These are phyloP conservation scores for Talaromyces sp. DNA, from an alignment of 2,329 filamentous ascomycete genomes.

Conservation along the genomic window DNA sequence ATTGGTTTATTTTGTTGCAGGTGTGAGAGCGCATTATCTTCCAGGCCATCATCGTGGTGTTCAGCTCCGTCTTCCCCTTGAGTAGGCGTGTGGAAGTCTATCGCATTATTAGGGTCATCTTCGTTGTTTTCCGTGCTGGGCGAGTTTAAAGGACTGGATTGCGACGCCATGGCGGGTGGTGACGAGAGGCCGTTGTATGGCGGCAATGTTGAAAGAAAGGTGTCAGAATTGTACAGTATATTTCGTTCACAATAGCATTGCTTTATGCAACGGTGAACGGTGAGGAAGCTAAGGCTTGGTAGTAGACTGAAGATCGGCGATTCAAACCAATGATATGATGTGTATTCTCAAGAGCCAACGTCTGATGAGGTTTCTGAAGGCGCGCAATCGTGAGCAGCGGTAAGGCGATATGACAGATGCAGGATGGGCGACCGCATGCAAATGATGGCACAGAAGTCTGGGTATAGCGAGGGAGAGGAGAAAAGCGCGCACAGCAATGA, in stretches of 20 bases:
- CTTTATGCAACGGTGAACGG: neutral
- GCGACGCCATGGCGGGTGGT: constrained; percentile 3
- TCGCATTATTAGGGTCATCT: constrained; percentile 6
- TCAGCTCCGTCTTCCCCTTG: constrained; percentile 13
- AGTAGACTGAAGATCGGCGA: neutral
- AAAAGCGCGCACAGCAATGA: neutral
- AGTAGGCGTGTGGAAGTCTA: constrained; percentile 10
- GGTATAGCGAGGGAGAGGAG: neutral
- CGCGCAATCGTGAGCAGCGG: neutral
- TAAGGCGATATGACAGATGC: neutral
- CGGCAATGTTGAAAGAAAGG: neutral
- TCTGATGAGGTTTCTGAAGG: neutral
- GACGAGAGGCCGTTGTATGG: neutral
- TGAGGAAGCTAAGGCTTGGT: neutral
- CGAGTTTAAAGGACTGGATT: constrained; percentile 5
- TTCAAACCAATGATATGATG: neutral
- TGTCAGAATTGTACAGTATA: neutral
- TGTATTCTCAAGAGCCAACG: neutral
- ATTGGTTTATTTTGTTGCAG: constrained; percentile 25
- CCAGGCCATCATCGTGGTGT: constrained; percentile 7
- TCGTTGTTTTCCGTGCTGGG: constrained; percentile 5
- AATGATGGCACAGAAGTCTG: neutral
- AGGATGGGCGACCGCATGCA: neutral
- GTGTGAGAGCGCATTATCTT: constrained; percentile 18
- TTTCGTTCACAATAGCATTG: neutral